These are phyloP conservation scores for Chernovozyma sophiae-reginae DNA, from an alignment of 1,139 yeast genomes.

Conservation along the genomic window DNA sequence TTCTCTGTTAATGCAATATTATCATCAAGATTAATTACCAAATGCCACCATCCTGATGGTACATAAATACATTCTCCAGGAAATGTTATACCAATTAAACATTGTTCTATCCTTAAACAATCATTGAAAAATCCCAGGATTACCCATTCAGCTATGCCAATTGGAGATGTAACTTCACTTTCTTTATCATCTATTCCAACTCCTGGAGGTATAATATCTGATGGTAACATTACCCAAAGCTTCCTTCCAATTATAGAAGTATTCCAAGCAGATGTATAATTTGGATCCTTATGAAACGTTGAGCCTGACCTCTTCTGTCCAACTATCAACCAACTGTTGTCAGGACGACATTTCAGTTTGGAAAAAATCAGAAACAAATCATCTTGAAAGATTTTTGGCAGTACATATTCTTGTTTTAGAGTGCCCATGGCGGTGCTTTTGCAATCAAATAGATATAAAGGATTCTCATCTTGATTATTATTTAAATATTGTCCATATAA, in stretches of 20 bases:
- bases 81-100: constrained; percentile 67
- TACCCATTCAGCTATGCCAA: constrained; percentile 90
- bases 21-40: constrained; percentile 78
- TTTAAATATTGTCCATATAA: constrained; percentile 60
- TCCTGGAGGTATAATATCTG: constrained; percentile 76
- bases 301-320: constrained; percentile 84
- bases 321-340: constrained; percentile 83
- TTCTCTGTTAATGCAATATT: constrained; percentile 82
- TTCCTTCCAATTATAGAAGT: constrained; percentile 70
- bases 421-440: constrained; percentile 58
- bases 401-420: constrained; percentile 49
- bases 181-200: constrained; percentile 73
- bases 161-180: constrained; percentile 88
- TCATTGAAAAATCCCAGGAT: constrained; percentile 76
- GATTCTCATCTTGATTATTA: constrained; percentile 70
- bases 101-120: constrained; percentile 40
- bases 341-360: constrained; percentile 60
- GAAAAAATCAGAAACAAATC: constrained; percentile 46
- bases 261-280: constrained; percentile 89
- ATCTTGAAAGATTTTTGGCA: constrained; percentile 49
- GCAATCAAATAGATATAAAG: constrained; percentile 83
- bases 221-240: constrained; percentile 88
- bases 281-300: constrained; percentile 91
- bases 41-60: constrained; percentile 97
- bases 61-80: constrained; percentile 86